Percentiles rank a stretch among this genome's conserved stretches.
Conservation (phyloP, 306 rosid genomes). For the Potentilla sterilis region DNA sequence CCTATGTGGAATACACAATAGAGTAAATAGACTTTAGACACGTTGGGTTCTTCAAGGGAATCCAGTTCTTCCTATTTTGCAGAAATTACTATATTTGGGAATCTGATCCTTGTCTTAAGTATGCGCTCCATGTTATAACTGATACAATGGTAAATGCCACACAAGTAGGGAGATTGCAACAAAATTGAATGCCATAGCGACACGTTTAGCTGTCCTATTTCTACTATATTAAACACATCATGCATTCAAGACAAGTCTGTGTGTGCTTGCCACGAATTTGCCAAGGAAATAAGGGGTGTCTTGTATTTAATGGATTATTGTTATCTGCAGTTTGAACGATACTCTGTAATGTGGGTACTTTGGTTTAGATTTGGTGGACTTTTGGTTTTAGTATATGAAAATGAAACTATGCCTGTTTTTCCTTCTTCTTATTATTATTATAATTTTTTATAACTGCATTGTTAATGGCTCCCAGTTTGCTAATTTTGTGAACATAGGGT, state of each 20-base stretch:
- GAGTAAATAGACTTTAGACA: background rate
- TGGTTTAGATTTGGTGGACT: background rate
- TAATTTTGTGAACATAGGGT: conserved; percentile 1
- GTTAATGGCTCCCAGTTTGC: background rate
- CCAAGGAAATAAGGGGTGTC: too few species aligned
- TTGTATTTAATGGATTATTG: too few species aligned
- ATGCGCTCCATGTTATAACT: background rate
- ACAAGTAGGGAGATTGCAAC: background rate
- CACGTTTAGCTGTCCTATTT: background rate
- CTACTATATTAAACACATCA: background rate
- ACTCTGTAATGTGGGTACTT: background rate
- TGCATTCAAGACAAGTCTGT: background rate
- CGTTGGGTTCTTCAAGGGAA: background rate
- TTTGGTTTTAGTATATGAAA: background rate
- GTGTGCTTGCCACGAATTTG: too few species aligned
- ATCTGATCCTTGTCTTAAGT: background rate
- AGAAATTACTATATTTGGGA: background rate
- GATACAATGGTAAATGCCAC: background rate
- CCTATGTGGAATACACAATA: too few species aligned
- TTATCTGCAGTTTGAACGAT: background rate
- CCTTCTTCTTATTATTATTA: too few species aligned
- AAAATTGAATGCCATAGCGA: background rate
- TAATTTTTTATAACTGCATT: background rate
- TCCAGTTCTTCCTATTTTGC: background rate
- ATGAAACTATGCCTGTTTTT: background rate